Base-by-base conservation (phyloP, 148 eudicot species). In the Camellia granthamiana region DNA sequence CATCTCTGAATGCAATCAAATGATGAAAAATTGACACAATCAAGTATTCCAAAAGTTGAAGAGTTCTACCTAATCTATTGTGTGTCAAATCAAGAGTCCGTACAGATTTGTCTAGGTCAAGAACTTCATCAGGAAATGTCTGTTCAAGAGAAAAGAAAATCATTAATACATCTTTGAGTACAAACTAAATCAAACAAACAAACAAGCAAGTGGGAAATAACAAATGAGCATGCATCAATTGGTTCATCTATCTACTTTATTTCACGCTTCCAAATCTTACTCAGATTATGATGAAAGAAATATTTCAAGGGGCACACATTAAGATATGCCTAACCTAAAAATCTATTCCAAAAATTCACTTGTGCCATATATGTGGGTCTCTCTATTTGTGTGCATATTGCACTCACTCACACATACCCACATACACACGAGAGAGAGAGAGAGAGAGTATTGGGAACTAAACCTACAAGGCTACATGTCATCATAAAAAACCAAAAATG, bases 81-180 rank as follows among this genome's bases (percentile, higher is more conserved):
- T 91, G 87, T 14, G 99, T 96, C 84, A 93, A 82, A 82, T 96
- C 99, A 63, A 96, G 90, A 7, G 98, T 93, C 71, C 99, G 94
- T 52, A 92, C 95, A 76, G 88, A 94, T 70, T 88, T 87, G 61
- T 89, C 94, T 70, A 93, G 90, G 77, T 89, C 95, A 78, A 96
- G 88, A 84, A 96, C 87, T 81, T 92, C 98, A 84, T 90, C 94
- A 14, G 99, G 99, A 88, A 96, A 92, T 84, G 91, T 79, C 99
- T 96, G 92, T 80, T 63, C 47, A 84, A 62, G 52, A 83, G 78
- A 55, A 69, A 76, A 66, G 19, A 18, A 75, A 19, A 77, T 12
- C 11, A 54, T 69, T 14, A 23, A 21, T 13, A 52, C 55, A 72
- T 54, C 16, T 11, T 46, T 30, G 38, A 52, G 54, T n/a, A 21